Base-by-base conservation (phyloP, 805 yeast species). In the Jamesozyma piceae region DNA sequence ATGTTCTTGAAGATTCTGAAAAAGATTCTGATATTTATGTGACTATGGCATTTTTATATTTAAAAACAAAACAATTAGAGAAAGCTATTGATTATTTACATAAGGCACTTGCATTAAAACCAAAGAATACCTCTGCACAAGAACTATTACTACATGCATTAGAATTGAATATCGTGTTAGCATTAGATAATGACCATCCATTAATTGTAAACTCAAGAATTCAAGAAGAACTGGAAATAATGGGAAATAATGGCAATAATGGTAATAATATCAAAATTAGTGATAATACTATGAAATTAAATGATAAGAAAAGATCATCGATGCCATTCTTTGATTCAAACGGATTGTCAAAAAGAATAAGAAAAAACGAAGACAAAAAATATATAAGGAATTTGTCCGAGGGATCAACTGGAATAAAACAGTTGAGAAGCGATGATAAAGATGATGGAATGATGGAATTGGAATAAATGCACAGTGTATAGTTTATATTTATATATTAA, bases 71-170 rank as follows among this genome's bases (percentile, higher is more conserved):
- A 2, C 71, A 80, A 42, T 53, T 70, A 19, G 68, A 70, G 39
- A 77, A 75, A 49, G 90, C 97, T 0, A 79, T 90, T 31, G 83
- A 80, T 48, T 69, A 74, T 26, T 67, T 92, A 41, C 96, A 90
- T 58, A 79, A 76, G 51, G 90, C 96, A 0, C 67, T 92, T 42
- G 83, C 94, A 0, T 64, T 89, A 3, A 64, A 77, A 9, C 89
- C 95, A 1, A 73, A 78, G 34, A 95, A 90, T 58, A 82, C 90
- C 0, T 82, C 88, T 15, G 92, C 97, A 0, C 68, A 77, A 10
- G 97, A 90, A 54, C 63, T 92, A 37, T 66, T 92, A 46, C 77
- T 77, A 49, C 73, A 94, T 48, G 96, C 97, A 3, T 64, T 82
- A 39, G 88, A 80, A 46, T 67, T 73, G 24, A 82, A 81, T 58